phyloP scores from a whole-genome alignment of 2,329 filamentous ascomycete species.

The Aureobasidium mangrovei region DNA sequence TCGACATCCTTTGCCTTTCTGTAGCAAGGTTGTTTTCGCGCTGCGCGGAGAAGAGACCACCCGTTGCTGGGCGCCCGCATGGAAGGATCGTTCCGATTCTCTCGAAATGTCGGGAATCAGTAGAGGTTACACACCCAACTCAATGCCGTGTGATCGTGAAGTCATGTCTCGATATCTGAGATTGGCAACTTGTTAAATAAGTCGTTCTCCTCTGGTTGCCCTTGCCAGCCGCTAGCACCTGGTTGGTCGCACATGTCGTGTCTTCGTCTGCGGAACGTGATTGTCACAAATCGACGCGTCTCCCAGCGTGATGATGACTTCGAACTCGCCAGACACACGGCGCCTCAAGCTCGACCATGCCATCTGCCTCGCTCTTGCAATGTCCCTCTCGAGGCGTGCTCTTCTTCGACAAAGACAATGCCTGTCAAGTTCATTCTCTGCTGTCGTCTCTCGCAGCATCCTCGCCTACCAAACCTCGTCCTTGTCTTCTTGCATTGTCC shows the following conservation, averaged over 20 bases:
- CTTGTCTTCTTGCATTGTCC: background rate
- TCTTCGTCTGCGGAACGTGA: background rate
- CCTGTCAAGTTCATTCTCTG: no score
- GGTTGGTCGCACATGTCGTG: background rate
- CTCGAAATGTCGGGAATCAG: constrained; percentile 63
- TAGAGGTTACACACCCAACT: constrained; percentile 50
- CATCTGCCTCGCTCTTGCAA: background rate
- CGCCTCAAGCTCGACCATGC: no score
- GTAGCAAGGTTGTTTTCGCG: constrained; percentile 56
- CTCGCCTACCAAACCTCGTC: no score
- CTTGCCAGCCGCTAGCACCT: background rate
- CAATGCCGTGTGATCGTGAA: background rate
- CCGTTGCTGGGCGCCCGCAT: constrained; percentile 66
- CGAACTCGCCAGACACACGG: no score
- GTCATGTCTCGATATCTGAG: background rate
- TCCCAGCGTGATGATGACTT: no score
- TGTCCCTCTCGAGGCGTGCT: background rate
- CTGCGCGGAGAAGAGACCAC: constrained; percentile 56
- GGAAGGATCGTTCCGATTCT: constrained; percentile 54
- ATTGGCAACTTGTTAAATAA: background rate
- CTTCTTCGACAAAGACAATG: background rate
- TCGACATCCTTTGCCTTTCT: constrained; percentile 43
- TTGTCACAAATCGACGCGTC: background rate
- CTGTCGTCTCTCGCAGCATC: no score
- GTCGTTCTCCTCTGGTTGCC: background rate